phyloP scores from a whole-genome alignment of 164 flowering plant species.

The Chimonanthus praecox region DNA sequence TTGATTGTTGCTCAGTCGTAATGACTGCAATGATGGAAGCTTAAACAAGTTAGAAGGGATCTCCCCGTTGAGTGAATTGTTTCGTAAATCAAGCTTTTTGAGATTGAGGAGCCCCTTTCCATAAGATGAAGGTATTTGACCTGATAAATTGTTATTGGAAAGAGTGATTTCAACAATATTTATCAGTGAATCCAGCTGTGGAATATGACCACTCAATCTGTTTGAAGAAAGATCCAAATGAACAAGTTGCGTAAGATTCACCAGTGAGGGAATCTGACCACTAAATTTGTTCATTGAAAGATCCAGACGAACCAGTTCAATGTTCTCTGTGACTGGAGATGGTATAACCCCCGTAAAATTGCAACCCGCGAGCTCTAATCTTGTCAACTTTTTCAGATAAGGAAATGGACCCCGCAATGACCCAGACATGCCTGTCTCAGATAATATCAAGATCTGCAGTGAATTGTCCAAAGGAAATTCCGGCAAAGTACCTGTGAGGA shows the following conservation, averaged over 20 bases:
- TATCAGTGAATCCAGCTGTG: constrained; percentile 20
- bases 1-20: constrained; percentile 28
- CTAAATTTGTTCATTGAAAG: constrained; percentile 25
- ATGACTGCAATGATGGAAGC: constrained; percentile 25
- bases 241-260: constrained; percentile 14
- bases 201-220: constrained; percentile 31
- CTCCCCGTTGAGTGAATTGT: constrained; percentile 34
- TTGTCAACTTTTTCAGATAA: constrained; percentile 23
- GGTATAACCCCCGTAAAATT: constrained; percentile 41
- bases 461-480: constrained; percentile 21
- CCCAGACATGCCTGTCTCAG: constrained; percentile 28
- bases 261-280: constrained; percentile 31
- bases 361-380: constrained; percentile 22
- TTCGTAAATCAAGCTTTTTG: constrained; percentile 17
- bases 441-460: constrained; percentile 21
- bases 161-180: constrained; percentile 29
- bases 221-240: constrained; percentile 25
- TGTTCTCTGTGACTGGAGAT: neutral
- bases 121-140: constrained; percentile 20
- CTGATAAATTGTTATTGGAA: constrained; percentile 23
- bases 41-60: constrained; percentile 36
- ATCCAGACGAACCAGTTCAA: constrained; percentile 12
- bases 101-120: constrained; percentile 25
- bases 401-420: constrained; percentile 31
- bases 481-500: constrained; percentile 29